Conservation (phyloP, 768 basidiomycete genomes). For the Amanita subjunquillea region DNA sequence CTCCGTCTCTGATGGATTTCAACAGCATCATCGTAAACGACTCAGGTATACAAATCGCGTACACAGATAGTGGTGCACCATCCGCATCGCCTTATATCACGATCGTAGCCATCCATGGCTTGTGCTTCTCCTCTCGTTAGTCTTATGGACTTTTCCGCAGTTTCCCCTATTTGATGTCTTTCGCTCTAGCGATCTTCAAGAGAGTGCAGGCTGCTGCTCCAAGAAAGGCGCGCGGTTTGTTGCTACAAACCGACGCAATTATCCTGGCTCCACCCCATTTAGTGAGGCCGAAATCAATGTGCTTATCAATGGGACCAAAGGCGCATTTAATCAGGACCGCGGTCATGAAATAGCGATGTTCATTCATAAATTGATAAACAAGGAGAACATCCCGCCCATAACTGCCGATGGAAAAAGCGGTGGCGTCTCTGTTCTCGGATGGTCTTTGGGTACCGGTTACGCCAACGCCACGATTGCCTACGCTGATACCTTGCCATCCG, state of each 20-base stretch:
- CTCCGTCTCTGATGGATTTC: background rate
- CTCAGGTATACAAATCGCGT: constrained; percentile 10
- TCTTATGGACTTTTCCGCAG: background rate
- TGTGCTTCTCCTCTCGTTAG: constrained; percentile 9
- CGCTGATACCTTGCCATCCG: background rate
- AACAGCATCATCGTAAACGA: constrained; percentile 1
- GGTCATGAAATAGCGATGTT: background rate
- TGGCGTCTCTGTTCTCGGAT: background rate
- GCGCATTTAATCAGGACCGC: background rate
- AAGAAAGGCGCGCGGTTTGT: constrained; percentile 1
- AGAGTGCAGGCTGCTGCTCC: background rate
- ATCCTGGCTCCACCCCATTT: background rate
- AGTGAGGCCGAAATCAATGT: background rate
- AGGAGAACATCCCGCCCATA: background rate
- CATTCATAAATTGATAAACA: background rate
- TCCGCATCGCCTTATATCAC: constrained; percentile 8
- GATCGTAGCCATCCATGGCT: constrained; percentile 12
- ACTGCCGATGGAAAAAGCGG: background rate
- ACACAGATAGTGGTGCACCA: constrained; percentile 12
- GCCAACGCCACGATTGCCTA: background rate
- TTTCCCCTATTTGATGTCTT: background rate
- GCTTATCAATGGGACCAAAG: background rate
- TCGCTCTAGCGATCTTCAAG: background rate
- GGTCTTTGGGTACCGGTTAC: background rate
- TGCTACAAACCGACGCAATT: constrained; percentile 1